A percentile compares a stretch with the other conserved stretches of the same genome.
These are phyloP conservation scores for Starmera dryadoides DNA, from an alignment of 805 yeast species.

Conservation along the genomic window DNA sequence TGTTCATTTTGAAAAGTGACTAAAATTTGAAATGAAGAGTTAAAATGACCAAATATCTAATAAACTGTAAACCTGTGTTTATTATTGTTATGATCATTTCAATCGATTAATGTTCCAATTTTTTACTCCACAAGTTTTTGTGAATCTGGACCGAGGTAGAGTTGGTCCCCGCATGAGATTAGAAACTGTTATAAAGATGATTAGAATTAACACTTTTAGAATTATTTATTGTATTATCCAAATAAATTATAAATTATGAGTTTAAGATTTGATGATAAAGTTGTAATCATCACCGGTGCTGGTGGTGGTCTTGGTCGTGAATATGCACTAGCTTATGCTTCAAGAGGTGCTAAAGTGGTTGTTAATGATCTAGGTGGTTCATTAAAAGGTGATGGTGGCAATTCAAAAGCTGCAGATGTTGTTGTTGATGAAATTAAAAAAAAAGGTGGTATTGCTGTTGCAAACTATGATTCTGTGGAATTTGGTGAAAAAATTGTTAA, in stretches of 20 bases:
- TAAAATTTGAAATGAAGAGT: too few species aligned
- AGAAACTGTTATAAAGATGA: too few species aligned
- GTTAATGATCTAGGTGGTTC: conserved; percentile 93
- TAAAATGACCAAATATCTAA: too few species aligned
- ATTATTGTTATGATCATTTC: too few species aligned
- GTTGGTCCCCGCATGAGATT: neutral
- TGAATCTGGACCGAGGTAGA: too few species aligned
- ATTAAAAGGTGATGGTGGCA: conserved; percentile 63
- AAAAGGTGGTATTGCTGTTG: conserved; percentile 82
- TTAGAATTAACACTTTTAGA: neutral
- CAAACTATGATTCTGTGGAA: conserved; percentile 87
- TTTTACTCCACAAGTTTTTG: too few species aligned
- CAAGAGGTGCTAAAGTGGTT: conserved; percentile 90
- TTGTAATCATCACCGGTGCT: conserved; percentile 92
- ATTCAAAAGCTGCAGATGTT: conserved; percentile 72
- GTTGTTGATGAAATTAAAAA: conserved; percentile 79
- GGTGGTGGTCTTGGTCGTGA: conserved; percentile 95
- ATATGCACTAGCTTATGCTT: conserved; percentile 82
- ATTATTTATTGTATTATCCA: neutral
- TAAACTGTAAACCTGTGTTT: too few species aligned
- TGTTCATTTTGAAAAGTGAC: too few species aligned
- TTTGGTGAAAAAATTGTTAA: conserved; percentile 80
- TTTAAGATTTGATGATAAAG: conserved; percentile 66
- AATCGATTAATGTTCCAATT: too few species aligned
- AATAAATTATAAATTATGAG: conserved; percentile 6